Evolutionary conservation across 805 yeast species (phyloP).

Genomic region (Yamadazyma laniorum): DNA sequence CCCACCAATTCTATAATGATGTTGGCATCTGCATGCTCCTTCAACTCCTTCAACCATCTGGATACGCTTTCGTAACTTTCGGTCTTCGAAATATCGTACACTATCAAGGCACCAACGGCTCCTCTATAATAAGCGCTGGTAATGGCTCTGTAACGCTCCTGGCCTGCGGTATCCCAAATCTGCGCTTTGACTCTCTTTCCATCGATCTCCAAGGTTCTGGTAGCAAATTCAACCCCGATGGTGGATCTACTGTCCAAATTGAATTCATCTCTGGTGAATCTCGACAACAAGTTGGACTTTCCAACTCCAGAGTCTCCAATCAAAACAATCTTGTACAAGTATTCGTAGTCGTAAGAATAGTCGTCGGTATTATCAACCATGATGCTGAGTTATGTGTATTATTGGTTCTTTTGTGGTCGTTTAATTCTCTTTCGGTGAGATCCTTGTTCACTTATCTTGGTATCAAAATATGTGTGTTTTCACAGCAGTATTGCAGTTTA

Average conservation of each 20-base stretch:
- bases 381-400: neutral
- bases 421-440: too few species aligned
- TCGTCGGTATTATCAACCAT: slow-evolving; percentile 45
- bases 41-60: slow-evolving; percentile 87
- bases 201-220: slow-evolving; percentile 86
- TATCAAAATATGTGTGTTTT: too few species aligned
- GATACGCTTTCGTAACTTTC: slow-evolving; percentile 82
- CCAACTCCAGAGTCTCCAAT: slow-evolving; percentile 99
- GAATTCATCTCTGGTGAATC: slow-evolving; percentile 95
- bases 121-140: slow-evolving; percentile 97
- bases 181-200: slow-evolving; percentile 85
- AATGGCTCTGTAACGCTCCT: slow-evolving; percentile 96
- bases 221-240: slow-evolving; percentile 97
- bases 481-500: too few species aligned
- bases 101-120: slow-evolving; percentile 95
- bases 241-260: slow-evolving; percentile 92
- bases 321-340: slow-evolving; percentile 89
- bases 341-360: slow-evolving; percentile 73
- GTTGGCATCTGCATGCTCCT: slow-evolving; percentile 90
- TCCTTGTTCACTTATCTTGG: too few species aligned
- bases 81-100: slow-evolving; percentile 91
- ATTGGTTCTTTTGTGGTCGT: too few species aligned
- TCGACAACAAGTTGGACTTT: slow-evolving; percentile 85
- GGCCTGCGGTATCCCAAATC: slow-evolving; percentile 99
- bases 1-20: slow-evolving; percentile 93